phyloP scores from a whole-genome alignment of 306 rosid genomes.

The Lupinus albus region DNA sequence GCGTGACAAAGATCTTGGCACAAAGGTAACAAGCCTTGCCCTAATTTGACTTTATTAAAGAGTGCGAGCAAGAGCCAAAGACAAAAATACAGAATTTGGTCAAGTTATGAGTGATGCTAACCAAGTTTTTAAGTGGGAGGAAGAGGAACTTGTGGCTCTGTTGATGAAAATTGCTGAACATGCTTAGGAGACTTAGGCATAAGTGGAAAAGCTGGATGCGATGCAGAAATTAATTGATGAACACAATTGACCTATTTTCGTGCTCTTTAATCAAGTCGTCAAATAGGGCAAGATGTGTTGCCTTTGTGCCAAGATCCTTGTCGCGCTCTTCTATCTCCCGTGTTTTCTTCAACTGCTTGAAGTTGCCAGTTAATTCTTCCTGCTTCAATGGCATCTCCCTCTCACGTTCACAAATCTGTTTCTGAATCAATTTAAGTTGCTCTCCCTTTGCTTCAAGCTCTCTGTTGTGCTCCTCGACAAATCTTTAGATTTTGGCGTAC shows the following conservation, averaged over 20 bases:
- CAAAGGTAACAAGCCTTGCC: not conserved
- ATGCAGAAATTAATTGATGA: constrained; percentile 16
- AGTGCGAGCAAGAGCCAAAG: constrained; percentile 25
- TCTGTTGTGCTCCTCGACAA: constrained; percentile 28
- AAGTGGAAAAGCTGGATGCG: constrained; percentile 33
- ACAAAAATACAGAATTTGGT: constrained; percentile 6
- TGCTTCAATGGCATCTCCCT: constrained; percentile 7
- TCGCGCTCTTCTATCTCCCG: not conserved
- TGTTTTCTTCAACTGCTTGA: not conserved
- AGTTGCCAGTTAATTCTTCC: constrained; percentile 32
- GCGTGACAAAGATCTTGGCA: not conserved
- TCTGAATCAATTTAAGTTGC: constrained; percentile 30
- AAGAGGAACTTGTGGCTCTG: constrained; percentile 24
- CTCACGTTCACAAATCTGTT: constrained; percentile 37
- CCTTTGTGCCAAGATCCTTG: not conserved
- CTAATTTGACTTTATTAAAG: constrained; percentile 5
- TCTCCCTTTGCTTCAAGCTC: constrained; percentile 36
- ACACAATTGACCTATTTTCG: constrained; percentile 14
- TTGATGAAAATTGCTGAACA: not conserved
- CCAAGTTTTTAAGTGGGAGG: not conserved
- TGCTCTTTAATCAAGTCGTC: constrained; percentile 13
- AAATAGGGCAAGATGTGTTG: not conserved
- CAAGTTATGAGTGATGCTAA: not conserved
- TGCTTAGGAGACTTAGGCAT: constrained; percentile 30
- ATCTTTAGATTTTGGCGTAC: constrained; percentile 18